phyloP scores from a whole-genome alignment of 352 stramenopile genomes.

The Globisporangium okanoganense region DNA sequence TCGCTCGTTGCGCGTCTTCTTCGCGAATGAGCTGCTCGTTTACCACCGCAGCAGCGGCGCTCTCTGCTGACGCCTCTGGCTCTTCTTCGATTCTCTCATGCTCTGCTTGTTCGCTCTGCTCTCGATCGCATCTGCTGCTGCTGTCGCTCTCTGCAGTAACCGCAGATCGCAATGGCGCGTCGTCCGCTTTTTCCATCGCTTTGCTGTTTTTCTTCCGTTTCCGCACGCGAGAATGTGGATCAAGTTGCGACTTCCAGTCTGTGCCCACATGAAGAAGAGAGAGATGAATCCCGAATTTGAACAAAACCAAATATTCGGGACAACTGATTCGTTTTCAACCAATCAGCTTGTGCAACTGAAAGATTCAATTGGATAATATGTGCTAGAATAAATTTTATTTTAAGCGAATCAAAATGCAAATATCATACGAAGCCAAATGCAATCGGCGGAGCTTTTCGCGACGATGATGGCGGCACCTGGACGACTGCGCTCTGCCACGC shows the following conservation, averaged over 20 bases:
- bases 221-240: neutral
- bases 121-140: neutral
- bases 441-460: neutral
- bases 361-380: neutral
- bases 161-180: neutral
- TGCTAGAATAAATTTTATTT: neutral
- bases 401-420: conserved; percentile 5
- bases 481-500: conserved; percentile 8
- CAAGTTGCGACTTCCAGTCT: neutral
- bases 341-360: neutral
- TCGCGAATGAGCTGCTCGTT: neutral
- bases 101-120: neutral
- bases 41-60: neutral
- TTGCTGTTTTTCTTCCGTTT: neutral
- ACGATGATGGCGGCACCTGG: neutral
- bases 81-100: neutral
- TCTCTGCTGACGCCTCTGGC: neutral
- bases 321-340: neutral
- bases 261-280: conserved; percentile 4
- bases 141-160: neutral
- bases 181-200: conserved; percentile 1
- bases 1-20: neutral
- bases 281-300: neutral
- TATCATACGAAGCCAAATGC: neutral
- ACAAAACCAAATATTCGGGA: neutral